Evolutionary conservation across 1,139 yeast genomes (phyloP), one percentile per base, ranked within the genome.

Genomic region (Hyphopichia burtonii): DNA sequence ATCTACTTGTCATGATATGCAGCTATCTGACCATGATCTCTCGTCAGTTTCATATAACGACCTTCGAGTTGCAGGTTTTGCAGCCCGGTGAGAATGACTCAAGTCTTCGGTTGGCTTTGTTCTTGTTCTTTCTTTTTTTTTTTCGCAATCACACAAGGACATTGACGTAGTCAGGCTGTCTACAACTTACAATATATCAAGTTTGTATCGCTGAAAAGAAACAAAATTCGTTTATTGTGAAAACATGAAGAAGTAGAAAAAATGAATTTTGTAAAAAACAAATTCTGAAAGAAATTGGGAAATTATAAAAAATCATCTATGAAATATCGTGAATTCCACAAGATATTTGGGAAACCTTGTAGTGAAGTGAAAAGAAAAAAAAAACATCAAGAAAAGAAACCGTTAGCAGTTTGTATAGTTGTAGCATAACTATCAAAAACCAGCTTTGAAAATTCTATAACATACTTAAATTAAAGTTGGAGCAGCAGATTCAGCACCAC

Each of bases 391-490:
- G 7, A 17, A 18, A 17, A 16, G 17, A 17, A 31, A 31, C 14
- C 34, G 15, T 11, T 12, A 17, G 17, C 14, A 17, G 34, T n/a
- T 4, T n/a, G 12, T 4, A n/a, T 23, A 25, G 14, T 23, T 35
- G 31, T 35, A 35, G 37, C 31, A 23, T 22, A 35, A 36, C 38
- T 18, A 25, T 7, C 15, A 14, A 20, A 35, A 35, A 20, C 19
- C 37, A 18, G 11, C 23, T 36, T 22, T 20, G 17, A 6, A 8
- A 17, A 19, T 17, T 6, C 23, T 16, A 20, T 20, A 8, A 20
- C 23, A 5, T 6, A 3, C 25, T 28, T 36, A 36, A 9, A 27
- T 9, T 11, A 27, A 22, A 27, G 38, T 15, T 7, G 19, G 2
- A 12, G 25, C 37, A 10, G 25, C 10, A 35, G 37, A n/a, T n/a